A percentile compares a stretch with the other conserved stretches of the same genome.
Conservation (phyloP, 345 rosid genomes). For the Angophora floribunda region DNA sequence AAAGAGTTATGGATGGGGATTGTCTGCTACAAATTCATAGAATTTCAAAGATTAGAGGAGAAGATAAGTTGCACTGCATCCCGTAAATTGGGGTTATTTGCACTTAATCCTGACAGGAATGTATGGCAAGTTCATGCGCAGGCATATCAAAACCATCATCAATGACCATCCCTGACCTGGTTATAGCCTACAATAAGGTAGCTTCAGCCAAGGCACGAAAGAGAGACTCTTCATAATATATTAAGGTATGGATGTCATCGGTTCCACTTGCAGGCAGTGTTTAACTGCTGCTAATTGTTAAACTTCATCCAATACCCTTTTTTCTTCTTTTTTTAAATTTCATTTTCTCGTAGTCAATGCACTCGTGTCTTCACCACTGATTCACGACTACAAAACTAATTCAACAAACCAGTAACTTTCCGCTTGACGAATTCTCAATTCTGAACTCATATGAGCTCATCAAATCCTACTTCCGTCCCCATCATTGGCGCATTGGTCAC, state of each 20-base stretch:
- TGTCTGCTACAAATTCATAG: not conserved
- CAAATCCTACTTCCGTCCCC: not conserved
- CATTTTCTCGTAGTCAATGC: not conserved
- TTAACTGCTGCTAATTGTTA: fast-evolving
- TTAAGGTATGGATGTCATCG: not conserved
- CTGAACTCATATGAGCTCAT: not conserved
- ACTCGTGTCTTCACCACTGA: not conserved
- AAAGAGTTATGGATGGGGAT: not conserved
- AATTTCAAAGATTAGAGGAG: not conserved
- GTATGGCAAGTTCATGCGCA: not conserved
- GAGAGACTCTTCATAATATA: not conserved
- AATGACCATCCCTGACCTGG: not conserved
- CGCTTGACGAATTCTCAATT: not conserved
- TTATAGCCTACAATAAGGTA: not conserved
- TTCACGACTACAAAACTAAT: not conserved
- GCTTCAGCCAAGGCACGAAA: not conserved
- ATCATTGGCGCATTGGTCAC: not conserved
- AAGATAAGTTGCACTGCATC: not conserved
- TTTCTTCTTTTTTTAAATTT: fast-evolving
- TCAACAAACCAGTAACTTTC: not conserved
- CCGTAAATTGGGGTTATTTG: not conserved
- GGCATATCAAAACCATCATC: not conserved
- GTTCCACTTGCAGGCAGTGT: not conserved
- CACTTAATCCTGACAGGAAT: not conserved
- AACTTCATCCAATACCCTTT: not conserved